Evolutionary conservation across 129 eudicot genomes (phyloP), one percentile per base, ranked within the genome.

Genomic region (Saussurea involucrata): DNA sequence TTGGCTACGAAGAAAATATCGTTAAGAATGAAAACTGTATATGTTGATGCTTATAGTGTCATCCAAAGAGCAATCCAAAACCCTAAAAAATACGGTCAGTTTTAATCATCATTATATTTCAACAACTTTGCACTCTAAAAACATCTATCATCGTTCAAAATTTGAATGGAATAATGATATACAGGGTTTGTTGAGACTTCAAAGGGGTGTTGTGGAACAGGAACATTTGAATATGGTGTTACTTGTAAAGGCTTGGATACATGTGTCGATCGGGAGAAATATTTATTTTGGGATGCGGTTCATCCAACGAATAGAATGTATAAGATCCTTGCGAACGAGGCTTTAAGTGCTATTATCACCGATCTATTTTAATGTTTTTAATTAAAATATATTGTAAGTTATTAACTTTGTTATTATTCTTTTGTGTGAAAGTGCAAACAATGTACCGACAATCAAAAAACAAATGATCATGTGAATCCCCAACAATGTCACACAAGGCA

Each of bases 121-220:
- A 28, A 20, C 2, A 24, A 37, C 24, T 69, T 40, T 42, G 17
- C 8, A 53, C 17, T 37, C 6, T 37, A 6, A 11, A n/a, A 36
- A 18, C 1, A 0, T 34, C 24, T 25, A 3, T 57, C 5, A 12
- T 25, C 3, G 10, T 64, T 24, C 11, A 25, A 25, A 40, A 24
- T 24, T 74, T 12, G 0, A 74, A 74, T 24, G 58, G 21, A 53
- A 46, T 6, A 44, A 1, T 53, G 15, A 3, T 44, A 22, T 67
- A 29, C 88, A 90, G 92, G 92, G 32, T 87, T 90, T 63, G 11
- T 22, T 29, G 96, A 86, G 83, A 76, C 90, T 22, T 66, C 73
- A 15, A 87, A 85, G 76, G 96, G 96, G 27, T 90, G 96, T 31
- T 90, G 96, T 42, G 96, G 96, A 53, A 80, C 90, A 0, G 96